phyloP scores from a whole-genome alignment of 1,284 basidiomycete species.

The Puccinia triticina region DNA sequence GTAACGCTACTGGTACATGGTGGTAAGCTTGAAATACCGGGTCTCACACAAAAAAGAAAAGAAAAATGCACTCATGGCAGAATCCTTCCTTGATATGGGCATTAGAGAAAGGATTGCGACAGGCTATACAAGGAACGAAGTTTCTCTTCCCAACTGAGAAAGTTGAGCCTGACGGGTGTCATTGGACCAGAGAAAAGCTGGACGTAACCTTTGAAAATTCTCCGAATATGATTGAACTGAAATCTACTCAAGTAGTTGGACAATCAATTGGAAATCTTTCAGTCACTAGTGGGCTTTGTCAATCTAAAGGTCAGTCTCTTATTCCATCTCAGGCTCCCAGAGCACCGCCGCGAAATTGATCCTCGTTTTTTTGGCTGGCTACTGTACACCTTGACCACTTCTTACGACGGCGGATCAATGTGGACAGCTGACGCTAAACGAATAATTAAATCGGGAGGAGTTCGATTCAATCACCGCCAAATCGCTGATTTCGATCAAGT shows the following conservation, averaged over 20 bases:
- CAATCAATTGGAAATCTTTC: slow-evolving; percentile 25
- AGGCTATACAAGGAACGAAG: slow-evolving; percentile 29
- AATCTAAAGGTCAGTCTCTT: slow-evolving; percentile 44
- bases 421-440: slow-evolving; percentile 29
- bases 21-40: slow-evolving; percentile 63
- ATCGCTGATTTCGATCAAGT: not conserved
- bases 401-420: not conserved
- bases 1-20: slow-evolving; percentile 85
- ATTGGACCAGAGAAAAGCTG: not conserved
- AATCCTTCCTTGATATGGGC: not conserved
- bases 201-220: slow-evolving; percentile 24
- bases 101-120: slow-evolving; percentile 20
- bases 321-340: not conserved
- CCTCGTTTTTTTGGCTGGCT: not conserved
- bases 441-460: slow-evolving; percentile 6
- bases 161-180: not conserved
- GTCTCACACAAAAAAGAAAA: not conserved
- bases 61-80: not conserved
- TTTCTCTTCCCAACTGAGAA: slow-evolving; percentile 24
- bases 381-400: not conserved
- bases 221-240: slow-evolving; percentile 29
- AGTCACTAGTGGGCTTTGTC: slow-evolving; percentile 15
- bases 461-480: slow-evolving; percentile 38
- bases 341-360: not conserved
- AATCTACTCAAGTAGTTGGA: slow-evolving; percentile 15